phyloP scores from a whole-genome alignment of 805 yeast species.

The Candida quercuum region DNA sequence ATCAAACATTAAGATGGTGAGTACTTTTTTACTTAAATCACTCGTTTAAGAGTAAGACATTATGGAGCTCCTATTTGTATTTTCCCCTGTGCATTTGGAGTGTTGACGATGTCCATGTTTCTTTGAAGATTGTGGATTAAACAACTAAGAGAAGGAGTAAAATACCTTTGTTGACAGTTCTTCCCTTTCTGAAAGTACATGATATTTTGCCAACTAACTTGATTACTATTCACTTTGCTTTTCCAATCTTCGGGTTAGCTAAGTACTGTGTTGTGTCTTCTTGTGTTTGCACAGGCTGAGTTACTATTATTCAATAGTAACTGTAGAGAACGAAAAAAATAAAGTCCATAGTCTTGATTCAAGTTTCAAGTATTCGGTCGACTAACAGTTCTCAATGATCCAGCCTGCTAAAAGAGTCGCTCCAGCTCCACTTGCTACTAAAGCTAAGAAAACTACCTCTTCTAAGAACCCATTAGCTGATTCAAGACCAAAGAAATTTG shows the following conservation, averaged over 20 bases:
- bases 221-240: too few species aligned
- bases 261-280: too few species aligned
- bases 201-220: too few species aligned
- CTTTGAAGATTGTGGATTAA: too few species aligned
- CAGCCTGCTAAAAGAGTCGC: conserved; percentile 73
- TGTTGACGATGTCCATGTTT: conserved; percentile 24
- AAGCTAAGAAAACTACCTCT: conserved; percentile 49
- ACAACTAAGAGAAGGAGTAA: too few species aligned
- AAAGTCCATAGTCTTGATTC: too few species aligned
- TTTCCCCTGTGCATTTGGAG: conserved; percentile 14
- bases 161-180: too few species aligned
- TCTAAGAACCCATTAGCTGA: conserved; percentile 83
- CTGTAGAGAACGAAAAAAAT: conserved; percentile 26
- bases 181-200: too few species aligned
- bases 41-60: conserved; percentile 11
- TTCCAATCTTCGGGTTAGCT: too few species aligned
- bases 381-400: not conserved
- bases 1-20: conserved; percentile 9
- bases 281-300: conserved; percentile 6
- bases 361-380: too few species aligned
- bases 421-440: conserved; percentile 94
- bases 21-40: not conserved
- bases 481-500: conserved; percentile 87
- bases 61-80: conserved; percentile 22
- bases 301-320: conserved; percentile 1